phyloP scores from a whole-genome alignment of 1,284 basidiomycete species.

The Quambalaria eucalypti region DNA sequence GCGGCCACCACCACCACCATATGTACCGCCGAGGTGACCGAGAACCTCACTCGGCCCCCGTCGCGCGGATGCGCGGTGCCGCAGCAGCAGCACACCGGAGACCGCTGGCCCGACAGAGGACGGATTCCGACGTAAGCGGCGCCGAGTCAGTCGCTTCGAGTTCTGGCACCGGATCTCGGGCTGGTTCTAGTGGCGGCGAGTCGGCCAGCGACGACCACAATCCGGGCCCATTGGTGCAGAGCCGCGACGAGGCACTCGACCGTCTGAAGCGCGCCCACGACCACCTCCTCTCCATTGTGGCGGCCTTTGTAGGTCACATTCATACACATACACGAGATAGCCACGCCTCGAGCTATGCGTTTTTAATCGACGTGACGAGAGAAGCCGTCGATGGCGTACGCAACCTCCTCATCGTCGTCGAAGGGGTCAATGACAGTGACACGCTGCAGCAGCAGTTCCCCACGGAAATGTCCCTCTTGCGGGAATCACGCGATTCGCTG shows the following conservation, averaged over 20 bases:
- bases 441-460: constrained; percentile 20
- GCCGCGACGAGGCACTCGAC: constrained; percentile 54
- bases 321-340: constrained; percentile 80
- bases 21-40: too few relatives aligned
- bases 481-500: constrained; percentile 65
- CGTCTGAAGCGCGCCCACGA: constrained; percentile 55
- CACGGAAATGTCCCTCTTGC: constrained; percentile 27
- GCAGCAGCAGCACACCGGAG: neutral
- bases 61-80: neutral
- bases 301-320: constrained; percentile 91
- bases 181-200: neutral
- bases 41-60: neutral
- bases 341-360: constrained; percentile 75
- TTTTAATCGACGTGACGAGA: constrained; percentile 83
- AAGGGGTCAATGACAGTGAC: constrained; percentile 52
- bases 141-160: neutral
- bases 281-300: constrained; percentile 75
- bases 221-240: neutral
- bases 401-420: constrained; percentile 81
- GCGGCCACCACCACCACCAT: too few relatives aligned
- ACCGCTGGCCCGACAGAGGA: neutral
- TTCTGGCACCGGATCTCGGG: neutral
- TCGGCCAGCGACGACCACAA: neutral
- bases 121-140: neutral
- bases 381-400: constrained; percentile 89